phyloP scores from a whole-genome alignment of 257 asterid species.

The Solanum bulbocastanum region DNA sequence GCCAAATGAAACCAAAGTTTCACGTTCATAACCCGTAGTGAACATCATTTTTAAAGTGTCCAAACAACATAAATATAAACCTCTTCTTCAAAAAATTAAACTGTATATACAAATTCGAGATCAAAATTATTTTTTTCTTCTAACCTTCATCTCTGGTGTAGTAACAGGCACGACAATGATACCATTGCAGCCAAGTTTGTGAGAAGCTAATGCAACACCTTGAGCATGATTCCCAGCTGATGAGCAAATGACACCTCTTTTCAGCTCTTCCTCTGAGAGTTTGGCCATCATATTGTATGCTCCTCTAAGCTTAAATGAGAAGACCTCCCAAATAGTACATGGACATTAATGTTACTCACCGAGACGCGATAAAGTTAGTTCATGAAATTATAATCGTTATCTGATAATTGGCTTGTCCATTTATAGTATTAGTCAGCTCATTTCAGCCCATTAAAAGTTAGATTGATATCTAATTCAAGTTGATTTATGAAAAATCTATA shows the following conservation, averaged over 20 bases:
- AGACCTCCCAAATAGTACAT: conserved; percentile 34
- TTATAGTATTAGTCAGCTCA: no score
- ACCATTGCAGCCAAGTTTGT: conserved; percentile 52
- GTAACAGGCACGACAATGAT: conserved; percentile 84
- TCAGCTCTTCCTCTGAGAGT: conserved; percentile 47
- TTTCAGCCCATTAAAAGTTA: no score
- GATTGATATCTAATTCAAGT: no score
- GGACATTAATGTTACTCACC: neutral
- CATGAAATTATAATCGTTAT: no score
- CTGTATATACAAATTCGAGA: neutral
- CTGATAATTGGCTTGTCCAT: no score
- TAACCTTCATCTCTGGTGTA: conserved; percentile 87
- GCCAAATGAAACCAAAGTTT: neutral
- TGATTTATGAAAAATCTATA: no score
- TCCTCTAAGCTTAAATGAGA: conserved; percentile 87
- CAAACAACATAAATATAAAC: no score
- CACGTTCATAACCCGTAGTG: no score
- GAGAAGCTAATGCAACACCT: conserved; percentile 83
- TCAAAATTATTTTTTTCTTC: neutral
- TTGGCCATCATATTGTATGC: conserved; percentile 98
- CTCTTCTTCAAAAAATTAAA: neutral
- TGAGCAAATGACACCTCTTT: conserved; percentile 81
- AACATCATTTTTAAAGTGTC: neutral
- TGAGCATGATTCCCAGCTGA: conserved; percentile 99
- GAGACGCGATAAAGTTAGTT: no score